A percentile compares a stretch with the other conserved stretches of the same genome.
These are phyloP conservation scores for Testicularia cyperi DNA, from an alignment of 1,284 basidiomycete genomes.

Conservation along the genomic window DNA sequence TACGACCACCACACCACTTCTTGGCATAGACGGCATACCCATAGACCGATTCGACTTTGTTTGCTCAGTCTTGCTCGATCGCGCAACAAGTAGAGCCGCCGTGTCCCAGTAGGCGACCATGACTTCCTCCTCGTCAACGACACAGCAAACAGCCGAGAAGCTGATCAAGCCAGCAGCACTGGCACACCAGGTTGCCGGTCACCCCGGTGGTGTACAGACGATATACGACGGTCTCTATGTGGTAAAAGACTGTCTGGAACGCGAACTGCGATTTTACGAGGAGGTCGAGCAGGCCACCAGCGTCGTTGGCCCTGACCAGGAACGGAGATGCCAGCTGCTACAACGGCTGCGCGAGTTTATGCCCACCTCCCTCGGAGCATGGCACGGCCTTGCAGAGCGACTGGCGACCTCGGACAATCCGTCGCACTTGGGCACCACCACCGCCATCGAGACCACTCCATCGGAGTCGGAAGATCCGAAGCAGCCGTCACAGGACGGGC, in stretches of 20 bases:
- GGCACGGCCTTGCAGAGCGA: too few species aligned
- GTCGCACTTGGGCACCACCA: conserved; percentile 4
- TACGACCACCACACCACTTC: too few species aligned
- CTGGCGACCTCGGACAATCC: too few species aligned
- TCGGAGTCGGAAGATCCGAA: conserved; percentile 61
- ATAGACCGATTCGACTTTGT: too few species aligned
- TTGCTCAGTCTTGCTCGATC: too few species aligned
- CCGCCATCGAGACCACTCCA: conserved; percentile 25
- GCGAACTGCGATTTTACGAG: conserved; percentile 81
- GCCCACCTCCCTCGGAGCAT: conserved; percentile 25
- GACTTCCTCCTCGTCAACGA: too few species aligned
- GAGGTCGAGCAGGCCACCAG: conserved; percentile 64
- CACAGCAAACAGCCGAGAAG: too few species aligned
- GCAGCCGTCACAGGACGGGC: too few species aligned
- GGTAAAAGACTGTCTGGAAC: conserved; percentile 76
- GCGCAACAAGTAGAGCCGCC: background rate
- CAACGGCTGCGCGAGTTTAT: conserved; percentile 23
- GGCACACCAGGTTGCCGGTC: conserved; percentile 80
- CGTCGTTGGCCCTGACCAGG: conserved; percentile 23
- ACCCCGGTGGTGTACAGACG: conserved; percentile 71
- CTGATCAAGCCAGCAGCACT: conserved; percentile 61
- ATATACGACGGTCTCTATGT: conserved; percentile 76
- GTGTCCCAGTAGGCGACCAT: background rate
- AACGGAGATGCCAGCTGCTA: conserved; percentile 9
- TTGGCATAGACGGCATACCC: too few species aligned